These are phyloP conservation scores for Pseudotsuga menziesii DNA, from an alignment of 75 land plant genomes.

Conservation along the genomic window DNA sequence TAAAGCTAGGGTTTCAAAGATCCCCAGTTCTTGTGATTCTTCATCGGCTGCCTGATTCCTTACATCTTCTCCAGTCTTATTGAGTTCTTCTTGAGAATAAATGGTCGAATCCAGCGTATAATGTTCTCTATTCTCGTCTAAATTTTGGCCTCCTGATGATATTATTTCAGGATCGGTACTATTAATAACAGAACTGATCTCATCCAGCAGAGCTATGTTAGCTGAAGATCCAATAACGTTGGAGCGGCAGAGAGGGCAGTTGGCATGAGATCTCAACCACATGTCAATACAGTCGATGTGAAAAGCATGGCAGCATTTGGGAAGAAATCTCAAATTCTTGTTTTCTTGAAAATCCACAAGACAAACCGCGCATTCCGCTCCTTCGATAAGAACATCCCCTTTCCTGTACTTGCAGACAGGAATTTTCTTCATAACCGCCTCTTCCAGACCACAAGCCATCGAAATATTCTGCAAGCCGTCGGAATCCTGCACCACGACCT, in stretches of 20 bases:
- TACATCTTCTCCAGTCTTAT: too few relatives aligned
- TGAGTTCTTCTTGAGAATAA: too few relatives aligned
- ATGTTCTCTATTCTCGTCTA: too few relatives aligned
- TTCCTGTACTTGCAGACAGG: slow-evolving; percentile 12
- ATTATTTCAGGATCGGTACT: too few relatives aligned
- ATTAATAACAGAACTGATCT: too few relatives aligned
- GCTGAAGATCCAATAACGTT: not conserved
- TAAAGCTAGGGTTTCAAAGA: too few relatives aligned
- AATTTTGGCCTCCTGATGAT: too few relatives aligned
- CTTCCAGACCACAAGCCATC: slow-evolving; percentile 8
- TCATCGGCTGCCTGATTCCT: too few relatives aligned
- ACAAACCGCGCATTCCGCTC: slow-evolving; percentile 23
- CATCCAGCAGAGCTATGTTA: too few relatives aligned
- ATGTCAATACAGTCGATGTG: slow-evolving; percentile 27
- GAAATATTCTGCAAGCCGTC: not conserved
- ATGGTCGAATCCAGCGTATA: too few relatives aligned
- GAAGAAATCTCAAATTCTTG: slow-evolving; percentile 20
- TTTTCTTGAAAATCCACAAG: slow-evolving; percentile 23
- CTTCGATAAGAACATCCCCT: slow-evolving; percentile 5
- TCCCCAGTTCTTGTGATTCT: too few relatives aligned
- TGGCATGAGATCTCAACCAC: slow-evolving; percentile 23
- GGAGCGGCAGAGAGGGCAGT: slow-evolving; percentile 26
- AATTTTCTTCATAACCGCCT: slow-evolving; percentile 11
- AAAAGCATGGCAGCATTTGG: slow-evolving; percentile 29
- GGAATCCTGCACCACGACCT: slow-evolving; percentile 6